These are phyloP conservation scores for Inga oerstediana DNA, from an alignment of 306 rosid species.

Conservation along the genomic window DNA sequence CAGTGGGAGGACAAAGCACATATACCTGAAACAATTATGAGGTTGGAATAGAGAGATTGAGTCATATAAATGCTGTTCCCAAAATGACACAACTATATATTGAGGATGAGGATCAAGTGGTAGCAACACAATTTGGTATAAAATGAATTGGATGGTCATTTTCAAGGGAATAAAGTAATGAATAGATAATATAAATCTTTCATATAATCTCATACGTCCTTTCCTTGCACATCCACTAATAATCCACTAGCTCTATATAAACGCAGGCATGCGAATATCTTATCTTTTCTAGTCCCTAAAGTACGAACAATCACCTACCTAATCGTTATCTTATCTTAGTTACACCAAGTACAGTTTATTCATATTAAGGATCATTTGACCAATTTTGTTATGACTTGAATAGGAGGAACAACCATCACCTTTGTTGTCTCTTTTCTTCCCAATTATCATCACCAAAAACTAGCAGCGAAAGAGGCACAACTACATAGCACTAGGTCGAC, in stretches of 20 bases:
- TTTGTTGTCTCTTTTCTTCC: not conserved
- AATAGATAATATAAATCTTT: not conserved
- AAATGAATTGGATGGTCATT: conserved; percentile 5
- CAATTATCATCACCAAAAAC: not conserved
- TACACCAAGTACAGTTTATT: not conserved
- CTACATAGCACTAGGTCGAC: not conserved
- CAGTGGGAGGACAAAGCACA: not conserved
- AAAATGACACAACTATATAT: not conserved
- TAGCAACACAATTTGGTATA: not conserved
- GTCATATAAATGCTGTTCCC: not conserved
- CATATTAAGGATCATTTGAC: not conserved
- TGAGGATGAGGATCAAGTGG: conserved; percentile 13
- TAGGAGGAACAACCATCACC: not conserved
- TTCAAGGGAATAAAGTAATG: not conserved
- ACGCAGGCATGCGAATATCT: conserved; percentile 7
- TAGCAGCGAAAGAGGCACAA: not conserved
- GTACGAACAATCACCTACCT: not conserved
- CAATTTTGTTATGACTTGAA: not conserved
- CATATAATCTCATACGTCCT: not conserved
- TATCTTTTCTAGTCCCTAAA: not conserved
- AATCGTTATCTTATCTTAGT: conserved; percentile 5
- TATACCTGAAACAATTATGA: not conserved
- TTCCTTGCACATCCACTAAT: conserved; percentile 17
- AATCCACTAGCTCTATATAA: not conserved
- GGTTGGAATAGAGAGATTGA: not conserved